A percentile compares a stretch with the other conserved stretches of the same genome.
These are phyloP conservation scores for Suaeda aralocaspica DNA, from an alignment of 148 eudicot species.

Conservation along the genomic window DNA sequence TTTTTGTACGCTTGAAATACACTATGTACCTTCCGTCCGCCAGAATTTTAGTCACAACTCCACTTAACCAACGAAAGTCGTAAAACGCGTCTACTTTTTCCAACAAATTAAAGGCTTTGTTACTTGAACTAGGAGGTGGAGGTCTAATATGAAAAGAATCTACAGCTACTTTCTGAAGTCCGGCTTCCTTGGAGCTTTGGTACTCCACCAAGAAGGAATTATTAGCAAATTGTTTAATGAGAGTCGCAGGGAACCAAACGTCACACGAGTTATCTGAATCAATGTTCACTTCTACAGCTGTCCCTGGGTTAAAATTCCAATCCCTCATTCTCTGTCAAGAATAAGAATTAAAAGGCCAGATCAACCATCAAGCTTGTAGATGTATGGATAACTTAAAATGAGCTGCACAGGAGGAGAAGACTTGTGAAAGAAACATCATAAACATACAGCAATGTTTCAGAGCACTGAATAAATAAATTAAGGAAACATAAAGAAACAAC, in stretches of 20 bases:
- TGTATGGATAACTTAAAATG: constrained; percentile 20
- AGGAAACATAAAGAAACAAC: too few species aligned
- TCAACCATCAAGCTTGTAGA: constrained; percentile 30
- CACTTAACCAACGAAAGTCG: constrained; percentile 43
- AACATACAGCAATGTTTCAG: neutral
- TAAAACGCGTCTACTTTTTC: constrained; percentile 47
- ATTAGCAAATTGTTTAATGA: constrained; percentile 20
- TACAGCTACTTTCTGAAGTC: constrained; percentile 26
- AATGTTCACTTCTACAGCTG: constrained; percentile 42
- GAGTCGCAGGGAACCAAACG: constrained; percentile 33
- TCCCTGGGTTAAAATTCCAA: constrained; percentile 26
- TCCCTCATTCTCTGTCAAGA: constrained; percentile 34
- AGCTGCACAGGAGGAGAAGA: constrained; percentile 23
- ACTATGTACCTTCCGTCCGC: constrained; percentile 39
- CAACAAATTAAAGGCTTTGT: constrained; percentile 32
- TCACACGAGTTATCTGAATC: constrained; percentile 33
- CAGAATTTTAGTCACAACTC: constrained; percentile 38
- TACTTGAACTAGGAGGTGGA: constrained; percentile 28
- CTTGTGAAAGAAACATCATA: constrained; percentile 15
- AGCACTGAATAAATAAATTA: too few species aligned
- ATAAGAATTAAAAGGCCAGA: constrained; percentile 28
- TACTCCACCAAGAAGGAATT: constrained; percentile 35
- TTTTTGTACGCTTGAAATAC: constrained; percentile 35
- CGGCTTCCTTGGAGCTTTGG: constrained; percentile 23
- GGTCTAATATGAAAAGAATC: constrained; percentile 40